Conservation (phyloP, 1,284 basidiomycete species). For the Leucoagaricus sp. region DNA sequence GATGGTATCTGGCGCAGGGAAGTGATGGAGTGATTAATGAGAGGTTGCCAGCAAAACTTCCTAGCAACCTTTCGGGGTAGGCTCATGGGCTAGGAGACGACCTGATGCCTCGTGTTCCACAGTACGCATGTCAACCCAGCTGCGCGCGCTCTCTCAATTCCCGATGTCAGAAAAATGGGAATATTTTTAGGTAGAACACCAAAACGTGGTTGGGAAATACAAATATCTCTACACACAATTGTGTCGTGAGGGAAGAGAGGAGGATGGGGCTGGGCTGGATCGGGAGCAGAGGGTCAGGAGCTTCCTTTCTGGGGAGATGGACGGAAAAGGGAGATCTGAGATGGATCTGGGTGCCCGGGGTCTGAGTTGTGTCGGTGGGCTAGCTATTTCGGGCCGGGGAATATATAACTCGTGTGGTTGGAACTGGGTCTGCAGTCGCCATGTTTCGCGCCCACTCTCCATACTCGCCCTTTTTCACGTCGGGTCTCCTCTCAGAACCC, state of each 20-base stretch:
- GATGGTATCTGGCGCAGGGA: too few species aligned
- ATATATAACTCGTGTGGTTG: background rate
- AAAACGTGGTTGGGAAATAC: background rate
- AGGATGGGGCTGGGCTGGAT: background rate
- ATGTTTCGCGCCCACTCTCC: constrained; percentile 39
- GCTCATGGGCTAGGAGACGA: background rate
- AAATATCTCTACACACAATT: too few species aligned
- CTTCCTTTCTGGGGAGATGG: too few species aligned
- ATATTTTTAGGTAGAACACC: background rate
- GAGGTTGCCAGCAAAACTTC: background rate
- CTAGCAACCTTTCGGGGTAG: background rate
- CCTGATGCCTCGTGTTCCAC: background rate
- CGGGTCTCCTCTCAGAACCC: constrained; percentile 49
- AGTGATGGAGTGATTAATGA: background rate
- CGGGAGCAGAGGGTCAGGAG: too few species aligned
- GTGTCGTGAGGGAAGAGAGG: background rate
- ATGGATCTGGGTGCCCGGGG: constrained; percentile 7
- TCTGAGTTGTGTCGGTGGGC: constrained; percentile 1
- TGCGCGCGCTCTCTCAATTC: background rate
- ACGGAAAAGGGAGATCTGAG: constrained; percentile 2
- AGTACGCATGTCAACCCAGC: background rate
- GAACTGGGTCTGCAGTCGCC: background rate
- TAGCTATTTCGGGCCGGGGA: background rate
- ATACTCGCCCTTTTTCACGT: constrained; percentile 63
- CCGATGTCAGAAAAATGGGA: background rate